Conservation (phyloP, 73 alveolate species). For the Urostyla sp. region DNA sequence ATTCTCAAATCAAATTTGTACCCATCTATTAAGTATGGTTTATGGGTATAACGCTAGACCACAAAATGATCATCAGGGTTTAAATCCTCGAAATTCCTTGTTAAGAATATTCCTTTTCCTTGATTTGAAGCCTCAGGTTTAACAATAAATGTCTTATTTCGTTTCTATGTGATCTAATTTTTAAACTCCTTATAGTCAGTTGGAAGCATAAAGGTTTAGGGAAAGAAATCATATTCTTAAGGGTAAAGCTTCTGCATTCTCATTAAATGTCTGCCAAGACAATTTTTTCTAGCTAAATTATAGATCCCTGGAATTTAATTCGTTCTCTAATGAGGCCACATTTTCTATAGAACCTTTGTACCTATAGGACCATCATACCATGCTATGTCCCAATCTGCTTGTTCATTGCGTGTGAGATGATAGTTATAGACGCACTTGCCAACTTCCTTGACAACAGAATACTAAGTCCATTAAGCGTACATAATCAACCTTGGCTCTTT, state of each 20-base stretch:
- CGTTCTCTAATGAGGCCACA: conserved; percentile 76
- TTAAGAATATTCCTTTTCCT: conserved; percentile 86
- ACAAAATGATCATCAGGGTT: conserved; percentile 84
- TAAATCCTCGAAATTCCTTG: conserved; percentile 70
- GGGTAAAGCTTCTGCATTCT: conserved; percentile 77
- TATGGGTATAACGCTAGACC: conserved; percentile 83
- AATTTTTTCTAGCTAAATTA: conserved; percentile 80
- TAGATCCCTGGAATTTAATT: conserved; percentile 92
- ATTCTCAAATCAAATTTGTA: conserved; percentile 90
- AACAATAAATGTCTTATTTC: conserved; percentile 80
- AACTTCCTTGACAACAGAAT: conserved; percentile 66
- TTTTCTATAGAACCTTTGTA: conserved; percentile 40
- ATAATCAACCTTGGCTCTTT: conserved; percentile 38
- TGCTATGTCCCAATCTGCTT: conserved; percentile 71
- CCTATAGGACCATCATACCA: conserved; percentile 65
- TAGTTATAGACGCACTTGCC: conserved; percentile 23
- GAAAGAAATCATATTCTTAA: conserved; percentile 74
- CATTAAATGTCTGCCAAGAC: conserved; percentile 81
- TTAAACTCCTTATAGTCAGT: conserved; percentile 79
- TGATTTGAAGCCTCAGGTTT: conserved; percentile 89
- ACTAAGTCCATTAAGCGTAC: conserved; percentile 47
- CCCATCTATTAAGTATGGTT: conserved; percentile 94
- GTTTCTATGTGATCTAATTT: conserved; percentile 56
- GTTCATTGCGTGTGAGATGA: conserved; percentile 57
- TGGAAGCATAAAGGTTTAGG: conserved; percentile 84